A percentile compares a stretch with the other conserved stretches of the same genome.
These are phyloP conservation scores for Papiliotrema flavescens DNA, from an alignment of 1,284 basidiomycete genomes.

Conservation along the genomic window DNA sequence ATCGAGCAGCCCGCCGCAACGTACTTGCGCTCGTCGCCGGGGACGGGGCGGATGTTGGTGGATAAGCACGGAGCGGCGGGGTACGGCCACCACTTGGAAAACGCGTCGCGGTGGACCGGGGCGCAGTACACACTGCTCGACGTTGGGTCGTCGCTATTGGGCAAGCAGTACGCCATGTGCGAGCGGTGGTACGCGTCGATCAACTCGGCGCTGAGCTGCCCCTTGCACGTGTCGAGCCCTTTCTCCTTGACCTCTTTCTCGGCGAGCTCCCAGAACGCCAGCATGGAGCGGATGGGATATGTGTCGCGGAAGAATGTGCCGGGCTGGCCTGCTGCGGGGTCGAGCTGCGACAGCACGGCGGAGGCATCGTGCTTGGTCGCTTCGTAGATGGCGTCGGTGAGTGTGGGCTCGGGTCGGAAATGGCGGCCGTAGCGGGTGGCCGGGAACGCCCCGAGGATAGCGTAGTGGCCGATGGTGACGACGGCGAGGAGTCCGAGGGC, in stretches of 20 bases:
- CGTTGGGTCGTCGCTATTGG: not conserved
- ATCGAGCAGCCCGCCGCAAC: constrained; percentile 22
- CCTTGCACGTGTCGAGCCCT: constrained; percentile 35
- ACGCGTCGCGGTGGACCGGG: constrained; percentile 23
- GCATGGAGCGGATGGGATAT: constrained; percentile 30
- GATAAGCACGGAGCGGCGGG: constrained; percentile 37
- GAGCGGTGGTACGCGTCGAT: constrained; percentile 26
- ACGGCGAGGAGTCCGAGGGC: constrained; percentile 1
- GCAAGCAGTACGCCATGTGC: constrained; percentile 23
- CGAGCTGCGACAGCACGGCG: constrained; percentile 12
- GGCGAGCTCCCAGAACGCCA: constrained; percentile 34
- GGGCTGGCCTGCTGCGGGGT: constrained; percentile 19
- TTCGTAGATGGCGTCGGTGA: not conserved
- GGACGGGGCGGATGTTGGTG: constrained; percentile 22
- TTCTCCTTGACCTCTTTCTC: constrained; percentile 31
- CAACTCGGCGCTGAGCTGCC: constrained; percentile 28
- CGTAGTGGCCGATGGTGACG: constrained; percentile 21
- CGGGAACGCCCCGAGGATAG: constrained; percentile 23
- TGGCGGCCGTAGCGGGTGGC: constrained; percentile 7
- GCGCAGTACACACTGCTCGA: constrained; percentile 29
- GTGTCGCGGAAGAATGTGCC: constrained; percentile 37
- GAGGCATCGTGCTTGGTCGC: constrained; percentile 1
- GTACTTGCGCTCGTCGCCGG: constrained; percentile 13
- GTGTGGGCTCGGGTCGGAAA: constrained; percentile 1
- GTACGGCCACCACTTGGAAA: constrained; percentile 42